These are phyloP conservation scores for Sclerospora graminicola DNA, from an alignment of 352 stramenopile species.

Conservation along the genomic window DNA sequence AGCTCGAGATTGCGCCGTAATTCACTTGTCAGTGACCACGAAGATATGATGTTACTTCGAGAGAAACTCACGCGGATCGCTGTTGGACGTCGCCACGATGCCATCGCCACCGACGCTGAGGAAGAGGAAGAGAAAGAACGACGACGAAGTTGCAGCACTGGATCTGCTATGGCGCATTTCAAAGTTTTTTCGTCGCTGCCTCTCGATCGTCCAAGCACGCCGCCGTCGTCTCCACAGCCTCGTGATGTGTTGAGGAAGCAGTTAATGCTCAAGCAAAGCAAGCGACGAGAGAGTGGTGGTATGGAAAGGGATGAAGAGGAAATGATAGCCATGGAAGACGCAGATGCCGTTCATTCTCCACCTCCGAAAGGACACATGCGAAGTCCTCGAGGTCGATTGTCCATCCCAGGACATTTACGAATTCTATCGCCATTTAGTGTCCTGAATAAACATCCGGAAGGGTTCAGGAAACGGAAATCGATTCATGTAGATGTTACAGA, in stretches of 20 bases:
- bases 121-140: constrained; percentile 3
- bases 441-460: constrained; percentile 54
- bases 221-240: constrained; percentile 69
- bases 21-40: constrained; percentile 42
- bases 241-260: constrained; percentile 65
- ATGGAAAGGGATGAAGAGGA: constrained; percentile 51
- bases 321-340: constrained; percentile 30
- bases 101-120: not conserved
- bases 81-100: constrained; percentile 17
- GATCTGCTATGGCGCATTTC: constrained; percentile 19
- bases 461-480: constrained; percentile 70
- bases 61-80: constrained; percentile 73
- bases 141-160: constrained; percentile 3
- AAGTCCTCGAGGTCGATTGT: constrained; percentile 28
- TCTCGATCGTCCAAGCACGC: constrained; percentile 46
- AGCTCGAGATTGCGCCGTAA: constrained; percentile 33
- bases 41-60: constrained; percentile 57
- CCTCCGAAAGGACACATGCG: constrained; percentile 2
- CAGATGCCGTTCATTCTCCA: constrained; percentile 12
- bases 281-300: constrained; percentile 8
- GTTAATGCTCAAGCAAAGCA: constrained; percentile 41
- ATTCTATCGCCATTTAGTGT: constrained; percentile 44
- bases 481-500: constrained; percentile 37
- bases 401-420: constrained; percentile 46
- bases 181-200: constrained; percentile 34